phyloP scores from a whole-genome alignment of 163 green algal genomes.

The Chlorella variabilis region DNA sequence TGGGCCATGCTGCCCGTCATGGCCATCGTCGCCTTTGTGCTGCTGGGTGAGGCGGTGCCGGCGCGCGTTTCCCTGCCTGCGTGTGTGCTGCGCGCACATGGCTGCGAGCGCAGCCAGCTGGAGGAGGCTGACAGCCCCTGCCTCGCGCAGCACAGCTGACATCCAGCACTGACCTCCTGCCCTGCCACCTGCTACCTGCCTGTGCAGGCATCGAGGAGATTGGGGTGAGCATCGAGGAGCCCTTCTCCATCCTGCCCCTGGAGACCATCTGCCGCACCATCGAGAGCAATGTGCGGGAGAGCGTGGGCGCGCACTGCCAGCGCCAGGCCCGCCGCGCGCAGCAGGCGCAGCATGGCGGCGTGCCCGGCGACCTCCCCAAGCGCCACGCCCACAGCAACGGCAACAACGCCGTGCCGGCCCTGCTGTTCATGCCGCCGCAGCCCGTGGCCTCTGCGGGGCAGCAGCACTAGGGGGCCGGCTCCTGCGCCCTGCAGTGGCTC shows the following conservation, averaged over 20 bases:
- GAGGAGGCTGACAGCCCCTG: neutral
- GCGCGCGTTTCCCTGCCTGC: too few relatives aligned
- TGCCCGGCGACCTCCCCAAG: too few relatives aligned
- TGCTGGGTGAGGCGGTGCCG: constrained; percentile 31
- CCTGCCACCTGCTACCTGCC: neutral
- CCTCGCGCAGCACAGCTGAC: too few relatives aligned
- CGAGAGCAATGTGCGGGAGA: neutral
- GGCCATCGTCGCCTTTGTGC: constrained; percentile 54
- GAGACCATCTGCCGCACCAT: constrained; percentile 34
- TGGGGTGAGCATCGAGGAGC: constrained; percentile 49
- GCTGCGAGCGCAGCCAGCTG: too few relatives aligned
- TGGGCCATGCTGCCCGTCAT: constrained; percentile 49
- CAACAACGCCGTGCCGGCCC: neutral
- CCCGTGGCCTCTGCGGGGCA: neutral
- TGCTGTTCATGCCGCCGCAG: neutral
- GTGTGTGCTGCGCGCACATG: too few relatives aligned
- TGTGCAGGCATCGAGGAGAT: constrained; percentile 45
- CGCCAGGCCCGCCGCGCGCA: neutral
- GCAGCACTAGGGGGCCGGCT: too few relatives aligned
- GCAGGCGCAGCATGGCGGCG: neutral
- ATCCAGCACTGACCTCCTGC: neutral
- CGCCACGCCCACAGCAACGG: neutral
- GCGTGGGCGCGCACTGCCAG: neutral
- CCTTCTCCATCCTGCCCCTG: constrained; percentile 48
- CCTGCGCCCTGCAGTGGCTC: too few relatives aligned